Conservation (phyloP, 2,329 filamentous ascomycete species). For the Trichophyton verrucosum region DNA sequence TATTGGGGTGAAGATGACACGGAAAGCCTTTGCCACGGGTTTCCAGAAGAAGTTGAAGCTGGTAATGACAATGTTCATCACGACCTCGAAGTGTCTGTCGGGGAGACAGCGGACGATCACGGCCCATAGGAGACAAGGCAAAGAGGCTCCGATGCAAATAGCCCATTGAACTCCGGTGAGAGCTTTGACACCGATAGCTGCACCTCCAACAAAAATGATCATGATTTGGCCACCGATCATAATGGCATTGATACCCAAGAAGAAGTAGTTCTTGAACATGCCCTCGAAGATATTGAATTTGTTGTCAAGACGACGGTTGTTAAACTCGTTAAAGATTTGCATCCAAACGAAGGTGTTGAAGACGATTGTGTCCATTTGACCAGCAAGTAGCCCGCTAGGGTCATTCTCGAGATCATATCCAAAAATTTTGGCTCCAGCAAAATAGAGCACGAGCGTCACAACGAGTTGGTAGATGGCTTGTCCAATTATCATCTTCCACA, state of each 20-base stretch:
- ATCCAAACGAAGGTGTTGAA: constrained; percentile 99
- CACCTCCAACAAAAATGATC: constrained; percentile 77
- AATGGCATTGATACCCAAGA: constrained; percentile 68
- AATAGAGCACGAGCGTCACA: constrained; percentile 71
- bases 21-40: constrained; percentile 24
- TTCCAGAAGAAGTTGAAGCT: constrained; percentile 42
- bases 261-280: constrained; percentile 73
- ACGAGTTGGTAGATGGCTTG: constrained; percentile 80
- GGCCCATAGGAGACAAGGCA: constrained; percentile 75
- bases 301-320: constrained; percentile 91
- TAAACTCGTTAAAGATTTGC: constrained; percentile 98
- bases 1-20: constrained; percentile 21
- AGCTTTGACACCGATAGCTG: constrained; percentile 61
- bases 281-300: constrained; percentile 92
- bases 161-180: constrained; percentile 72
- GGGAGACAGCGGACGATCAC: constrained; percentile 71
- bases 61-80: constrained; percentile 40
- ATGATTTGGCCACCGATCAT: constrained; percentile 84
- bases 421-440: constrained; percentile 53
- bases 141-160: constrained; percentile 70
- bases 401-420: constrained; percentile 39
- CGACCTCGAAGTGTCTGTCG: constrained; percentile 44
- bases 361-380: constrained; percentile 63
- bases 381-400: constrained; percentile 24
- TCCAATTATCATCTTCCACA: constrained; percentile 99